A percentile compares a stretch with the other conserved stretches of the same genome.
Evolutionary conservation across 306 rosid genomes (phyloP).

Genomic region (Corylus heterophylla): DNA sequence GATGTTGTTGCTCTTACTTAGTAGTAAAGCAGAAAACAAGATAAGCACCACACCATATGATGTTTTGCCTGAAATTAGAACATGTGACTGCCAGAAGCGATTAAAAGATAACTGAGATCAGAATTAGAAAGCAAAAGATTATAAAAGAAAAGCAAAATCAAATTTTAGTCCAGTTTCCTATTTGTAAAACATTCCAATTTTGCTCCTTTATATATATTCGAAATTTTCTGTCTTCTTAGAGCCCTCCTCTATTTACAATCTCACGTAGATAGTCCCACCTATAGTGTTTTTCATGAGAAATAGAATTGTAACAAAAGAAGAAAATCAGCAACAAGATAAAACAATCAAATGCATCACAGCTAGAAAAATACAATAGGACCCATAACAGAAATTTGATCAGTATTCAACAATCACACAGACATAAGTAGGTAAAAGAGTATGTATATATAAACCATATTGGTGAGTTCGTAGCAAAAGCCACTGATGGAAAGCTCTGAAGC

Average conservation of each 20-base stretch:
- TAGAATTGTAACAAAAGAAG: background rate
- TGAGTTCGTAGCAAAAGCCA: background rate
- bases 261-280: background rate
- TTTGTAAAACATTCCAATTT: background rate
- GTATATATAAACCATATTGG: background rate
- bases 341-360: background rate
- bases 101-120: background rate
- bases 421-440: no score
- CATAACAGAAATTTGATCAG: no score
- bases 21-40: constrained; percentile 28
- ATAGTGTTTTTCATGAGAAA: background rate
- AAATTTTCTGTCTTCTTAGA: background rate
- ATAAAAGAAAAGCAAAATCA: background rate
- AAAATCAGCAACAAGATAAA: background rate
- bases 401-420: no score
- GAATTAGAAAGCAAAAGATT: background rate
- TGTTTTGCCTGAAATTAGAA: constrained; percentile 45
- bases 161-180: constrained; percentile 2
- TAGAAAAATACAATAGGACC: background rate
- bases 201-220: background rate
- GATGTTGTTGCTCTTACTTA: constrained; percentile 25
- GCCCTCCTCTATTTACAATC: background rate
- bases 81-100: constrained; percentile 22
- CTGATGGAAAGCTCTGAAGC: background rate
- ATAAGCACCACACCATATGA: constrained; percentile 22